These are phyloP conservation scores for Ustanciosporium gigantosporum DNA, from an alignment of 1,284 basidiomycete genomes.

Conservation along the genomic window DNA sequence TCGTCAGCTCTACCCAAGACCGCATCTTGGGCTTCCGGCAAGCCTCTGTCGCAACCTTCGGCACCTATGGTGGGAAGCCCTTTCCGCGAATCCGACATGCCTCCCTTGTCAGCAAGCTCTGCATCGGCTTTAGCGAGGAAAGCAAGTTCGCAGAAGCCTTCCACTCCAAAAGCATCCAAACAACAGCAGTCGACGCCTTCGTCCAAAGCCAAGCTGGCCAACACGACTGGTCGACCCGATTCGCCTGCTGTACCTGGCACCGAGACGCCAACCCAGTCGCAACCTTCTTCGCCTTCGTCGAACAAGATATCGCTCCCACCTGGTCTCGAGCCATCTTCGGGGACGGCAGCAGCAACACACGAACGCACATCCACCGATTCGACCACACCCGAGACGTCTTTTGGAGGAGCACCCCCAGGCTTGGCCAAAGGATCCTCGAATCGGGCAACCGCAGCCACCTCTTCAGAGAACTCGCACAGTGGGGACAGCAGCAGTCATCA, in stretches of 20 bases:
- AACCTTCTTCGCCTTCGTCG: constrained; percentile 23
- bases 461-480: constrained; percentile 63
- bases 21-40: constrained; percentile 58
- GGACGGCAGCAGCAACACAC: constrained; percentile 1
- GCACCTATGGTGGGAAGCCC: constrained; percentile 28
- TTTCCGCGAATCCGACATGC: constrained; percentile 52
- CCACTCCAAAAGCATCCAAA: constrained; percentile 31
- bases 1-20: constrained; percentile 58
- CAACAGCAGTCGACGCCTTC: constrained; percentile 7
- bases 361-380: background rate
- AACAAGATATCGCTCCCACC: constrained; percentile 30
- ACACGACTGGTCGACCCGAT: constrained; percentile 21
- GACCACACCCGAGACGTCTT: constrained; percentile 2
- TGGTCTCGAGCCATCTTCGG: background rate
- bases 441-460: constrained; percentile 3
- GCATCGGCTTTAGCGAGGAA: constrained; percentile 35
- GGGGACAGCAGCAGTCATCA: constrained; percentile 58
- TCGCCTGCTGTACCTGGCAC: constrained; percentile 25
- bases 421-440: background rate
- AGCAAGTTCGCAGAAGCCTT: constrained; percentile 35
- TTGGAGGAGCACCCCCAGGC: constrained; percentile 4
- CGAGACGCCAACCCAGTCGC: constrained; percentile 25
- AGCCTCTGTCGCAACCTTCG: constrained; percentile 28
- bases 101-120: constrained; percentile 42
- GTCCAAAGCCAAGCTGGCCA: constrained; percentile 20